phyloP scores from a whole-genome alignment of 805 yeast species.

The Lipomyces orientalis region DNA sequence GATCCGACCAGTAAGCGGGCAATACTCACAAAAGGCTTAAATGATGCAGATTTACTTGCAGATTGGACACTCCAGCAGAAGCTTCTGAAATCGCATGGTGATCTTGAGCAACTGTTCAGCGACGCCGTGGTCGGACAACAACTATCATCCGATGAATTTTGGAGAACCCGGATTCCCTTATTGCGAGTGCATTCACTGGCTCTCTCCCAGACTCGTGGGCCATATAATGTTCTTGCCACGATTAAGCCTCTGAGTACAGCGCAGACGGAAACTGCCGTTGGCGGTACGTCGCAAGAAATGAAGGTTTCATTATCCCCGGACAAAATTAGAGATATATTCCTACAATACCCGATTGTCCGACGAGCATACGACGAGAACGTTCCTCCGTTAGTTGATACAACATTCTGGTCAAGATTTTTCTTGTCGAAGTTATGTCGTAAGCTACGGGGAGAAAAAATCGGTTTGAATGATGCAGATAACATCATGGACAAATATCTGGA shows the following conservation, averaged over 20 bases:
- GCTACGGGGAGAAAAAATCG: conserved; percentile 84
- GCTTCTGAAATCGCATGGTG: no score
- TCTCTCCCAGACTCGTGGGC: conserved; percentile 83
- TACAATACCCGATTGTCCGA: conserved; percentile 89
- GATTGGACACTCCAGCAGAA: no score
- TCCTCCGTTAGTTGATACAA: conserved; percentile 86
- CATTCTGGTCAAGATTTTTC: no score
- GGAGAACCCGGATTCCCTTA: conserved; percentile 52
- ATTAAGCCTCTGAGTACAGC: conserved; percentile 84
- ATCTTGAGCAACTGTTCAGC: no score
- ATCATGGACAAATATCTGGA: conserved; percentile 83
- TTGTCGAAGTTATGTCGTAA: conserved; percentile 87
- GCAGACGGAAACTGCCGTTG: conserved; percentile 65
- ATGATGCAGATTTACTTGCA: no score
- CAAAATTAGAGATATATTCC: conserved; percentile 85
- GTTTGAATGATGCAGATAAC: conserved; percentile 76
- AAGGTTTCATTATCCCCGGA: conserved; percentile 92
- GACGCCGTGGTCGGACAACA: no score
- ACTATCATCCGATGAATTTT: conserved; percentile 68
- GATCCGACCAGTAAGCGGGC: no score
- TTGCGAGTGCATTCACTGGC: conserved; percentile 86
- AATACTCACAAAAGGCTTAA: no score
- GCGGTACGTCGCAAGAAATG: conserved; percentile 58
- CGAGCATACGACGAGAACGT: conserved; percentile 90
- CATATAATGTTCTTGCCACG: conserved; percentile 90